These are phyloP conservation scores for Dissophora ornata DNA, from an alignment of 192 early-diverging fungal genomes.

Conservation along the genomic window DNA sequence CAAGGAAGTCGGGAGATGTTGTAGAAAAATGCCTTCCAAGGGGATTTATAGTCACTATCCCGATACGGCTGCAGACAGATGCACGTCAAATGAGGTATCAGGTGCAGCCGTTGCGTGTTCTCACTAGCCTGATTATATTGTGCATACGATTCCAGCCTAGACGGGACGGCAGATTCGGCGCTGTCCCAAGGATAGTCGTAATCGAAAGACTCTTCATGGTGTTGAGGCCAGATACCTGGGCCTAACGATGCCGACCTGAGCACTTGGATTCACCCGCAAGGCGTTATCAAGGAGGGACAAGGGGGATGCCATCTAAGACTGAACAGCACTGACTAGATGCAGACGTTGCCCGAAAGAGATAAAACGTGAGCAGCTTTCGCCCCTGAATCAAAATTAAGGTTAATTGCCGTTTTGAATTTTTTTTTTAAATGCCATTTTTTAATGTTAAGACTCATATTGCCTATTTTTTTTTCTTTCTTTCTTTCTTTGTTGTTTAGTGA, in stretches of 20 bases:
- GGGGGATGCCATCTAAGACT: too few relatives aligned
- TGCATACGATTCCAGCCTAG: constrained; percentile 1
- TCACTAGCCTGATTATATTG: not conserved
- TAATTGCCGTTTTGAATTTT: constrained; percentile 7
- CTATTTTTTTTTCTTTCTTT: not conserved
- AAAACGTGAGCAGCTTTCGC: too few relatives aligned
- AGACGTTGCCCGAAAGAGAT: too few relatives aligned
- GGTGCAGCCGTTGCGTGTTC: not conserved
- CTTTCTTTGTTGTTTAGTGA: not conserved
- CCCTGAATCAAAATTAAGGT: constrained; percentile 6
- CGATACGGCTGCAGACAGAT: not conserved
- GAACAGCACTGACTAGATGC: too few relatives aligned
- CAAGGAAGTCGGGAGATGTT: too few relatives aligned
- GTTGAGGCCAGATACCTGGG: too few relatives aligned
- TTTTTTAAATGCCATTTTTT: not conserved
- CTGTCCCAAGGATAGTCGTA: not conserved
- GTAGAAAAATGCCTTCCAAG: too few relatives aligned
- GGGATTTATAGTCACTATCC: too few relatives aligned
- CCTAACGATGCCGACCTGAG: too few relatives aligned
- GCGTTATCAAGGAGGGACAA: too few relatives aligned
- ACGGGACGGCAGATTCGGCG: not conserved
- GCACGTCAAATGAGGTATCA: not conserved
- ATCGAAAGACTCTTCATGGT: constrained; percentile 12
- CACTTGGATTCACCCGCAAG: too few relatives aligned
- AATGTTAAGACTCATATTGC: not conserved